Evolutionary conservation across 441 rosid species (phyloP).

Genomic region (Populus hybrid): DNA sequence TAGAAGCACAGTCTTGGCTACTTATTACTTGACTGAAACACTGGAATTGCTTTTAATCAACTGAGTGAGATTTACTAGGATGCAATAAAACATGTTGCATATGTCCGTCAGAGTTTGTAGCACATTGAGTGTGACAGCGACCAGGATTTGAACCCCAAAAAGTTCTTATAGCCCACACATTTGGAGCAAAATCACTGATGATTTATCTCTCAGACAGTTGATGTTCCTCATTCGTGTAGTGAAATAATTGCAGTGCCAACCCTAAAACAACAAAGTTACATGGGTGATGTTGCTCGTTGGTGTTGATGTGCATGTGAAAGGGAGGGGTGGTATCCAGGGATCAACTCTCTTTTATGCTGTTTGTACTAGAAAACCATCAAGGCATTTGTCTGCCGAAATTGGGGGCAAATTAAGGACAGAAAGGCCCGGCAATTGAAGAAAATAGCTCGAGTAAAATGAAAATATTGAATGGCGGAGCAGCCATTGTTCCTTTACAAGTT

Average conservation of each 20-base stretch:
- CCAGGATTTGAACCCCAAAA: background rate
- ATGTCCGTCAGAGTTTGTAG: conserved; percentile 14
- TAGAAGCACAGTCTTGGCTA: conserved; percentile 8
- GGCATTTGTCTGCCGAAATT: background rate
- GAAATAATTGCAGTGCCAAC: background rate
- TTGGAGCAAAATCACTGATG: background rate
- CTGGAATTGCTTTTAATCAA: background rate
- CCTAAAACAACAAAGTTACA: background rate
- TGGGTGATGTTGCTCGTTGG: background rate
- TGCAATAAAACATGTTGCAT: conserved; percentile 14
- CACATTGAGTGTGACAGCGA: conserved; percentile 1
- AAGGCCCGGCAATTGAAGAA: background rate
- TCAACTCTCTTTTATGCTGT: background rate
- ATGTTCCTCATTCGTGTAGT: background rate
- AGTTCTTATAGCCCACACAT: background rate
- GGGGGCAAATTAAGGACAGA: background rate
- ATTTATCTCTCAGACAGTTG: background rate
- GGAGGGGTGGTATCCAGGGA: background rate
- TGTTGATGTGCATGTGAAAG: background rate
- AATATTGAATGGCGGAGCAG: conserved; percentile 1
- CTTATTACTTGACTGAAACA: conserved; percentile 4
- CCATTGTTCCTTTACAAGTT: background rate
- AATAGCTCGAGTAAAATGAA: background rate
- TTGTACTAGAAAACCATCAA: background rate
- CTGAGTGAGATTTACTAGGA: conserved; percentile 4